phyloP scores from a whole-genome alignment of 73 alveolate genomes.

The Paramecium tetraurelia region DNA sequence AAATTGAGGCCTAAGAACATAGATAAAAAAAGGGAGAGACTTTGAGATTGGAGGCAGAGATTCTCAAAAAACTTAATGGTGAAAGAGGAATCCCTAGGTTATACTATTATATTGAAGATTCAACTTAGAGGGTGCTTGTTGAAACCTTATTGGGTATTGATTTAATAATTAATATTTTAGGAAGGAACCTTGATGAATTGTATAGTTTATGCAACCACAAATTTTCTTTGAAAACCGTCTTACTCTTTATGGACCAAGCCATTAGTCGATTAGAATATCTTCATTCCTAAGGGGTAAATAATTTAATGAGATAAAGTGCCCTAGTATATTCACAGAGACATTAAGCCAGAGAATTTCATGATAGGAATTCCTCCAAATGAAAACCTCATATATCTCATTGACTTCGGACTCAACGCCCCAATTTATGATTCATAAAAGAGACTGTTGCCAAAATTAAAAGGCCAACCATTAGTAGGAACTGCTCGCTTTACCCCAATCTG shows the following conservation, averaged over 20 bases:
- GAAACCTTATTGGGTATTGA: conserved; percentile 71
- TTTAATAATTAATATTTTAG: conserved; percentile 37
- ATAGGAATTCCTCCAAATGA: conserved; percentile 73
- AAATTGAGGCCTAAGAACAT: background rate
- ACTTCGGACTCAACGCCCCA: conserved; percentile 85
- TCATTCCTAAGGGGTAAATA: conserved; percentile 62
- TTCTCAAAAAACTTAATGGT: conserved; percentile 22
- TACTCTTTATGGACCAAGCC: conserved; percentile 85
- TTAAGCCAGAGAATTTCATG: conserved; percentile 79
- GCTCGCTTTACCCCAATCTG: conserved; percentile 77
- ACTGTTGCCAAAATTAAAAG: conserved; percentile 74
- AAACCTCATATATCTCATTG: conserved; percentile 79
- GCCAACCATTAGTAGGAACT: conserved; percentile 82
- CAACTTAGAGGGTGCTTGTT: conserved; percentile 80
- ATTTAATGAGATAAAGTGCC: background rate
- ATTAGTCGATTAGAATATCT: conserved; percentile 81
- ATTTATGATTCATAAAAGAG: conserved; percentile 65
- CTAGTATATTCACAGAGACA: conserved; percentile 74
- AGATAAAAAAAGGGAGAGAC: conserved; percentile 18
- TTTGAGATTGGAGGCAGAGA: conserved; percentile 16
- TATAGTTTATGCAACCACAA: conserved; percentile 73
- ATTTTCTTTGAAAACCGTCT: conserved; percentile 81
- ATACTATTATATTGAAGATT: conserved; percentile 61
- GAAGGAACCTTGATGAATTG: conserved; percentile 88
- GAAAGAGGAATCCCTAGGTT: conserved; percentile 32